Percentiles rank a stretch among this genome's conserved stretches.
Evolutionary conservation across 257 asterid species (phyloP).

Genomic region (Solanum lycopersicoides): DNA sequence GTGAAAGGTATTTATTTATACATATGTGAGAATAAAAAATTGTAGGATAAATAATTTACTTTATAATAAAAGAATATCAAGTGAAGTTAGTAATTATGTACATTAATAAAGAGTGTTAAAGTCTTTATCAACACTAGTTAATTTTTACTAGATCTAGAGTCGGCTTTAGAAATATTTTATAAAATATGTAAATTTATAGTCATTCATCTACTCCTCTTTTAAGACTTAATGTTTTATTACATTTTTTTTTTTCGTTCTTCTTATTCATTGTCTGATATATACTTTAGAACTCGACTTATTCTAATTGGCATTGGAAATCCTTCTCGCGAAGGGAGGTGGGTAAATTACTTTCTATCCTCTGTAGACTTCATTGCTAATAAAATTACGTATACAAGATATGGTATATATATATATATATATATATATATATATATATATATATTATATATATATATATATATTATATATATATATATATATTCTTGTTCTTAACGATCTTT

Average conservation of each 20-base stretch:
- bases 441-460: too few species aligned
- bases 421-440: too few species aligned
- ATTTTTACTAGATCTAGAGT: too few species aligned
- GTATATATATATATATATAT: too few species aligned
- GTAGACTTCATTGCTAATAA: too few species aligned
- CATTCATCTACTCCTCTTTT: neutral
- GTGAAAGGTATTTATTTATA: neutral
- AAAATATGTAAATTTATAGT: neutral
- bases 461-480: too few species aligned
- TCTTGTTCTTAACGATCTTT: neutral
- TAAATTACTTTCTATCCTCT: neutral
- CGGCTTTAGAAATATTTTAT: too few species aligned
- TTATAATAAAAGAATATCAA: too few species aligned
- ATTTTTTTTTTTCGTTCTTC: neutral
- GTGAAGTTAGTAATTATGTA: neutral
- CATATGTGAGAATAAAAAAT: neutral
- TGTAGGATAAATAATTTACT: neutral
- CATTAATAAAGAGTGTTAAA: too few species aligned
- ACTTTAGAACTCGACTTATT: neutral
- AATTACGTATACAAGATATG: too few species aligned
- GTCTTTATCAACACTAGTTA: too few species aligned
- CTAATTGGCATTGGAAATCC: neutral
- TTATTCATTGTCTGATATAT: neutral
- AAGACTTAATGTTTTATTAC: neutral
- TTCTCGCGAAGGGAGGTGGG: neutral